Percentiles rank a stretch among this genome's conserved stretches.
Evolutionary conservation across 345 rosid species (phyloP).

Genomic region (Eucalyptus marginata): DNA sequence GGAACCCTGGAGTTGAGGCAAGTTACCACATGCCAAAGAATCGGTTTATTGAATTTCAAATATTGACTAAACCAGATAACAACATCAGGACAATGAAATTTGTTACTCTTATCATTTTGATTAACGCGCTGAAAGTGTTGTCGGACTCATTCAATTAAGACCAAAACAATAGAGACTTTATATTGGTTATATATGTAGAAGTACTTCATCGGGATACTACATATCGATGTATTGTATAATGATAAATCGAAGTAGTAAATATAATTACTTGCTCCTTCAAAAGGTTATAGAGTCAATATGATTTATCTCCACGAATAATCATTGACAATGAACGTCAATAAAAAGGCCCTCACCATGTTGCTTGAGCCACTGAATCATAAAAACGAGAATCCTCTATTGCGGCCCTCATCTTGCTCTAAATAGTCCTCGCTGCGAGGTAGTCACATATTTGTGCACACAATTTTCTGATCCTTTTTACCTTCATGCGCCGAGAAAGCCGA

Average conservation of each 20-base stretch:
- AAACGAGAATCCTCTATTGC: neutral
- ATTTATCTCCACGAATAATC: neutral
- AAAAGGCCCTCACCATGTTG: neutral
- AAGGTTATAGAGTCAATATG: neutral
- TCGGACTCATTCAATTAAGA: neutral
- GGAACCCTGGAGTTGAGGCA: neutral
- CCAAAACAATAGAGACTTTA: neutral
- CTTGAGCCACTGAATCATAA: neutral
- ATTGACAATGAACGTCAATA: neutral
- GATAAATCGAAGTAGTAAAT: neutral
- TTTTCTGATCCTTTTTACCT: too few species aligned
- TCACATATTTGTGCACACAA: too few species aligned
- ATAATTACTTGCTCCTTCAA: neutral
- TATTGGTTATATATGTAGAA: neutral
- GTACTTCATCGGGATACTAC: neutral
- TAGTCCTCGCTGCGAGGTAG: neutral
- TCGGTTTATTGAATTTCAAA: neutral
- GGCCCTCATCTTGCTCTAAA: neutral
- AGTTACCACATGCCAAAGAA: neutral
- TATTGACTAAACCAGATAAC: neutral
- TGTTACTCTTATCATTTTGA: neutral
- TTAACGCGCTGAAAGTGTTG: neutral
- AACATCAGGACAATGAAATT: neutral
- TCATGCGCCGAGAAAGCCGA: too few species aligned
- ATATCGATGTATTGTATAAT: fast-evolving